Percentiles rank a stretch among this genome's conserved stretches.
Conservation (phyloP, 257 asterid species). For the Solanum paucissectum region DNA sequence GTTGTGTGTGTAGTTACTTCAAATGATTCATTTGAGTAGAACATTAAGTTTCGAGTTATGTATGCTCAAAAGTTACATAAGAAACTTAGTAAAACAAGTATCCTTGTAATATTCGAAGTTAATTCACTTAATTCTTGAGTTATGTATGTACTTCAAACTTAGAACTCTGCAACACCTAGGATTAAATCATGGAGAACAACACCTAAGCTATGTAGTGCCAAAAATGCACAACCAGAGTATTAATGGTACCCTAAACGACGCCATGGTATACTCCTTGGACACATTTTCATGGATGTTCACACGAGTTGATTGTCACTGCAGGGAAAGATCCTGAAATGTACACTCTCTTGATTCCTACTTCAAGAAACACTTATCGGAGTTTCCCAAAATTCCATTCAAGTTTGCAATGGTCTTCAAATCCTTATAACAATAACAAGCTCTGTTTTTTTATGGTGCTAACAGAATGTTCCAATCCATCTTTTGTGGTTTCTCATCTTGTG, state of each 20-base stretch:
- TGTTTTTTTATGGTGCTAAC: too few relatives aligned
- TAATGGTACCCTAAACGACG: neutral
- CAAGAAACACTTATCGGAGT: neutral
- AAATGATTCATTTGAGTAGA: too few relatives aligned
- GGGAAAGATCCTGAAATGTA: neutral
- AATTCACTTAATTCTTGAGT: too few relatives aligned
- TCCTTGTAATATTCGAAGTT: too few relatives aligned
- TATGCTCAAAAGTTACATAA: too few relatives aligned
- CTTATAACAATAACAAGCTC: neutral
- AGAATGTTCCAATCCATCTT: too few relatives aligned
- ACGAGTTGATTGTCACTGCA: neutral
- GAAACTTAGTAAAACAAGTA: too few relatives aligned
- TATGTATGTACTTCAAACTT: neutral
- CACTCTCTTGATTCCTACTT: neutral
- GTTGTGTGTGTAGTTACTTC: too few relatives aligned
- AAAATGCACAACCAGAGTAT: neutral
- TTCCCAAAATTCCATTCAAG: slow-evolving; percentile 6
- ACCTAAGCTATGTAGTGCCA: slow-evolving; percentile 2
- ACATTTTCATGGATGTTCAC: slow-evolving; percentile 5
- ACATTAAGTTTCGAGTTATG: too few relatives aligned
- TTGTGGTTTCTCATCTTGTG: too few relatives aligned
- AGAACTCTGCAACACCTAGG: too few relatives aligned
- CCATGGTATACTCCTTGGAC: neutral
- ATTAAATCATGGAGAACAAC: neutral
- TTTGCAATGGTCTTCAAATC: slow-evolving; percentile 1